phyloP scores from a whole-genome alignment of 2,329 filamentous ascomycete species.

The Fusarium hainanense region DNA sequence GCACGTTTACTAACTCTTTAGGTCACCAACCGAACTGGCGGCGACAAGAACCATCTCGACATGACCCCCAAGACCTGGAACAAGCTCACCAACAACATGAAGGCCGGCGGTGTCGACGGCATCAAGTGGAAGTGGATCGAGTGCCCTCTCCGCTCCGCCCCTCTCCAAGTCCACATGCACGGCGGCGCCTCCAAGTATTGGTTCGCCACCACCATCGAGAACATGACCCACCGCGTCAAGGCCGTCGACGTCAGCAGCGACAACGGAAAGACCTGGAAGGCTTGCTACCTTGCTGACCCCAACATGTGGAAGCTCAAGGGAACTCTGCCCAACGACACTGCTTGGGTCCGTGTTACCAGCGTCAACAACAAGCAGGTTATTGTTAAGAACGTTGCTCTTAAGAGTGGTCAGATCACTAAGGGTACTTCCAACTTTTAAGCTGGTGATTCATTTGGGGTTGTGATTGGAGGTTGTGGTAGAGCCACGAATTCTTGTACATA shows the following conservation, averaged over 20 bases:
- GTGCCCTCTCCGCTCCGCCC: constrained; percentile 5
- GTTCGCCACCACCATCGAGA: constrained; percentile 24
- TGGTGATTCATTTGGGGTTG: rapidly evolving
- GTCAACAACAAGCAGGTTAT: constrained; percentile 24
- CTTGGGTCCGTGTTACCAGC: constrained; percentile 17
- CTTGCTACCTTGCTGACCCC: not conserved
- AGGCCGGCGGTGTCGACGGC: constrained; percentile 9
- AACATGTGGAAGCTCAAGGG: constrained; percentile 24
- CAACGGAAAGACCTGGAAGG: constrained; percentile 16
- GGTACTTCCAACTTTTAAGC: constrained; percentile 8
- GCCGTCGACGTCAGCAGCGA: constrained; percentile 21
- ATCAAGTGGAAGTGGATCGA: constrained; percentile 30
- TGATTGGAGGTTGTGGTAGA: not conserved
- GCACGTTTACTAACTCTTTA: not conserved
- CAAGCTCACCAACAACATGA: constrained; percentile 19
- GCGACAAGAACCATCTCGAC: constrained; percentile 23
- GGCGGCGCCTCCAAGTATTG: constrained; percentile 24
- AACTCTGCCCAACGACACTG: constrained; percentile 9
- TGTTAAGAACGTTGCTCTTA: constrained; percentile 17
- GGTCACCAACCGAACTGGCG: constrained; percentile 22
- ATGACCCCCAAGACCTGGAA: constrained; percentile 21
- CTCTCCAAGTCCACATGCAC: constrained; percentile 22
- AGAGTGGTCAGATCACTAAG: constrained; percentile 19
- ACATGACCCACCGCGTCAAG: constrained; percentile 20
- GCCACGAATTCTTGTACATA: constrained; percentile 18